A percentile compares a stretch with the other conserved stretches of the same genome.
Conservation (phyloP, 2,329 filamentous ascomycete species). For the Metarhizium robertsii region DNA sequence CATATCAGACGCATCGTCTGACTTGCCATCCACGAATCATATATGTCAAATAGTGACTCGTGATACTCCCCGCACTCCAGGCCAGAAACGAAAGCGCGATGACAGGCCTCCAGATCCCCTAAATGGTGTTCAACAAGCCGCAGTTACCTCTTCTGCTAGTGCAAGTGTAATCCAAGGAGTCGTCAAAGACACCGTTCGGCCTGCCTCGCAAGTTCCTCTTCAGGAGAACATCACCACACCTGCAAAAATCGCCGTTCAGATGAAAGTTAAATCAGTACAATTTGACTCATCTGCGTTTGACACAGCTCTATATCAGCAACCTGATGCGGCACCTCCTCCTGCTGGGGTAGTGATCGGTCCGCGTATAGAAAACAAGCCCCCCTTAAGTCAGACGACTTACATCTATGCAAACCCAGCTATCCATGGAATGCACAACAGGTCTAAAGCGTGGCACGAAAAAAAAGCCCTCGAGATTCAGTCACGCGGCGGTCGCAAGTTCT, state of each 20-base stretch:
- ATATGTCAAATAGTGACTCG: not conserved
- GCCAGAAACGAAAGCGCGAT: not conserved
- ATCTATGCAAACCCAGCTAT: slow-evolving; percentile 40
- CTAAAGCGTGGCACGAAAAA: slow-evolving; percentile 33
- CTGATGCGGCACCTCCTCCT: slow-evolving; percentile 14
- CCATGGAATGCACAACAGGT: slow-evolving; percentile 34
- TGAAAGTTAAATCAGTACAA: not conserved
- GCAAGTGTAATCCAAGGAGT: not conserved
- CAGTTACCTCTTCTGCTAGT: not conserved
- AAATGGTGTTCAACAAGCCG: not conserved
- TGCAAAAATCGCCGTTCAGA: not conserved
- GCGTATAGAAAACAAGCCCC: not conserved
- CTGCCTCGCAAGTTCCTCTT: not conserved
- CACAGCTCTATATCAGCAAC: slow-evolving; percentile 28
- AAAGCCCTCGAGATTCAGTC: slow-evolving; percentile 41
- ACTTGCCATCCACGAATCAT: not conserved
- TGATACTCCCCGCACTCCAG: not conserved
- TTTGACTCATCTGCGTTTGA: slow-evolving; percentile 24
- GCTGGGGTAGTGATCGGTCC: slow-evolving; percentile 9
- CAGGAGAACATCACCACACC: not conserved
- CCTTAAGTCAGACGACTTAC: slow-evolving; percentile 24
- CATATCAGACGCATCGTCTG: not conserved
- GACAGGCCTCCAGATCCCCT: not conserved
- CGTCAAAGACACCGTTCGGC: not conserved
- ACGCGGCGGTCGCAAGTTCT: slow-evolving; percentile 39